Percentiles rank a stretch among this genome's conserved stretches.
Evolutionary conservation across 2,329 filamentous ascomycete species (phyloP).

Genomic region (Pseudopithomyces maydicus): DNA sequence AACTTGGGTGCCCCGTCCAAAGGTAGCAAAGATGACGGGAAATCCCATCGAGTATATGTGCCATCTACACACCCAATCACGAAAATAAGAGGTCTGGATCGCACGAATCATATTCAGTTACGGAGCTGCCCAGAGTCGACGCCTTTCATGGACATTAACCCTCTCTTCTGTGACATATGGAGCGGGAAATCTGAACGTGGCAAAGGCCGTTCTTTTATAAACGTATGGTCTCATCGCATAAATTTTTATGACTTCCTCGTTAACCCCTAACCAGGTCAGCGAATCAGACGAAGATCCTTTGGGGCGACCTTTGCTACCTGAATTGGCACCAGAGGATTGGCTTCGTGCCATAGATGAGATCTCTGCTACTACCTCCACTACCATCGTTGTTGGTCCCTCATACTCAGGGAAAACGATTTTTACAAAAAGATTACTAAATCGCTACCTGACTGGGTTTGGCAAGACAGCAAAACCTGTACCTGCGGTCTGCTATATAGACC

Average conservation of each 20-base stretch:
- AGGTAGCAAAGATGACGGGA: conserved; percentile 18
- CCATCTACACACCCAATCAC: conserved; percentile 73
- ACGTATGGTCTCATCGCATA: conserved; percentile 27
- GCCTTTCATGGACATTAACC: conserved; percentile 64
- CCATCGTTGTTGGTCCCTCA: conserved; percentile 72
- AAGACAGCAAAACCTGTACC: conserved; percentile 28
- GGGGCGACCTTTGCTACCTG: conserved; percentile 32
- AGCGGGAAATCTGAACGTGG: conserved; percentile 48
- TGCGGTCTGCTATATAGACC: conserved; percentile 67
- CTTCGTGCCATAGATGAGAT: conserved; percentile 48
- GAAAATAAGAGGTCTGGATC: conserved; percentile 62
- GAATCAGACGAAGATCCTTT: conserved; percentile 33
- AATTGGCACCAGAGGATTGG: conserved; percentile 67
- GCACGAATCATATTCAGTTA: conserved; percentile 58
- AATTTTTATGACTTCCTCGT: conserved; percentile 6
- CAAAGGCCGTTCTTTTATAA: conserved; percentile 35
- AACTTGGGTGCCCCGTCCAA: conserved; percentile 54
- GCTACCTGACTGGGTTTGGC: conserved; percentile 61
- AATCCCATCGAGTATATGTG: conserved; percentile 63
- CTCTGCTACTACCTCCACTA: conserved; percentile 44
- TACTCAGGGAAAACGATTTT: conserved; percentile 79
- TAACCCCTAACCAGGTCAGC: conserved; percentile 24
- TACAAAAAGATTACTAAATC: conserved; percentile 68
- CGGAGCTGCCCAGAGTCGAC: conserved; percentile 53
- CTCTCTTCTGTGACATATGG: conserved; percentile 72